Evolutionary conservation across 345 rosid genomes (phyloP).

Genomic region (Mangifera indica): DNA sequence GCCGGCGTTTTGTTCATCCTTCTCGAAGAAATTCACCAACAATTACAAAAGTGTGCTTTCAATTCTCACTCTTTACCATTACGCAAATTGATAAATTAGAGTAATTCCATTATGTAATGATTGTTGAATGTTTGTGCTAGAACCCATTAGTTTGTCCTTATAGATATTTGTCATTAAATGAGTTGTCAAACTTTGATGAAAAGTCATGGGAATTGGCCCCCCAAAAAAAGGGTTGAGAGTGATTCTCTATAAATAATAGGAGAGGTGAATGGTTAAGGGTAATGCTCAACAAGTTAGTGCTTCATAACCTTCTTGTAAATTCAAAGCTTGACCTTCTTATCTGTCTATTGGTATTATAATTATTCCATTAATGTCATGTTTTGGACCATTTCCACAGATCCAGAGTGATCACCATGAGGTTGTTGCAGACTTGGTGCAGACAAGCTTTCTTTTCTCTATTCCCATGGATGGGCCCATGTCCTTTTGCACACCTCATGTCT

Average conservation of each 20-base stretch:
- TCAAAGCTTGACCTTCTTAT: background rate
- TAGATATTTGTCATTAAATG: too few species aligned
- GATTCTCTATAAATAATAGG: background rate
- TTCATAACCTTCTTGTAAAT: slow-evolving; percentile 1
- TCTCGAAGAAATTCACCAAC: slow-evolving; percentile 85
- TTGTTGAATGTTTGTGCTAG: background rate
- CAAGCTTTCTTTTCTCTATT: slow-evolving; percentile 91
- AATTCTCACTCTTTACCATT: background rate
- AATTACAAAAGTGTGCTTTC: slow-evolving; percentile 61
- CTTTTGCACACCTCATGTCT: slow-evolving; percentile 73
- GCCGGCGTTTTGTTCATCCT: slow-evolving; percentile 66
- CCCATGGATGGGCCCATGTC: slow-evolving; percentile 99
- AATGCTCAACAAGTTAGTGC: background rate
- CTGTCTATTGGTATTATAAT: too few species aligned
- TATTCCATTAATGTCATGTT: too few species aligned
- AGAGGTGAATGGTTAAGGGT: background rate
- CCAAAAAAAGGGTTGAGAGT: background rate
- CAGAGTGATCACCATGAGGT: slow-evolving; percentile 95
- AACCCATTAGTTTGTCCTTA: background rate
- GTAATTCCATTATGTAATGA: slow-evolving; percentile 1
- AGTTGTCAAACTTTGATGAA: background rate
- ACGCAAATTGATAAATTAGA: background rate
- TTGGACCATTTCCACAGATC: slow-evolving; percentile 45
- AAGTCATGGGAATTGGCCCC: background rate
- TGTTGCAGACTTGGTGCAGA: slow-evolving; percentile 90